These are phyloP conservation scores for Alternaria dauci DNA, from an alignment of 2,329 filamentous ascomycete species.

Conservation along the genomic window DNA sequence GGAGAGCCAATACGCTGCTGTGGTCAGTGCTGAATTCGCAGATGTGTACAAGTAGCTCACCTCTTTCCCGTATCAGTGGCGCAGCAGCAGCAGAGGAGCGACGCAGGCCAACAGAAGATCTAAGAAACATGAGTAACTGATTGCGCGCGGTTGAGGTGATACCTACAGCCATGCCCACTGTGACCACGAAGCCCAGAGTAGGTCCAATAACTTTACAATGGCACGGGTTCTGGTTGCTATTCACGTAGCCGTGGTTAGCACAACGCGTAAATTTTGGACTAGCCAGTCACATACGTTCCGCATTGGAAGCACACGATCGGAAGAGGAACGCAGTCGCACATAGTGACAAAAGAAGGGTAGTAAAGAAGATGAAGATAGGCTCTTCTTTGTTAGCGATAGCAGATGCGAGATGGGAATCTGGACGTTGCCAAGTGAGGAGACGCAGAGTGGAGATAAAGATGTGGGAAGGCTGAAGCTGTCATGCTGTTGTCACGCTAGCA, in stretches of 20 bases:
- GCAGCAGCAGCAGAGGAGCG: conserved; percentile 65
- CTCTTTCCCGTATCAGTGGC: conserved; percentile 62
- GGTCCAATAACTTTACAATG: conserved; percentile 66
- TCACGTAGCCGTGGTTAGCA: conserved; percentile 21
- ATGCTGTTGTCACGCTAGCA: conserved; percentile 13
- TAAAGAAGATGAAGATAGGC: not conserved
- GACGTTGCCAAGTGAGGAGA: not conserved
- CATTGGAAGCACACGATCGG: conserved; percentile 65
- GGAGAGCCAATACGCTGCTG: conserved; percentile 59
- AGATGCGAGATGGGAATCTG: not conserved
- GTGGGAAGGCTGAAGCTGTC: conserved; percentile 17
- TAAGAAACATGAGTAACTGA: conserved; percentile 32
- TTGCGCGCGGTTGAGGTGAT: conserved; percentile 11
- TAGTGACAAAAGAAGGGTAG: conserved; percentile 4
- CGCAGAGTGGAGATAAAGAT: conserved; percentile 1
- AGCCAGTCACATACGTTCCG: conserved; percentile 48
- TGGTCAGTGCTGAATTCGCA: conserved; percentile 24
- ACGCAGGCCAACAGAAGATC: conserved; percentile 64
- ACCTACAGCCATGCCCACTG: conserved; percentile 60
- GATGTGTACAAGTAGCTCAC: conserved; percentile 47
- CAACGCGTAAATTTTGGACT: not conserved
- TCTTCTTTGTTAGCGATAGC: not conserved
- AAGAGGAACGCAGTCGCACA: conserved; percentile 55
- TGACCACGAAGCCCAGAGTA: conserved; percentile 61
- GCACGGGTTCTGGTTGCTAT: conserved; percentile 65